Percentiles rank a stretch among this genome's conserved stretches.
These are phyloP conservation scores for Viola odorata DNA, from an alignment of 345 rosid species.

Conservation along the genomic window DNA sequence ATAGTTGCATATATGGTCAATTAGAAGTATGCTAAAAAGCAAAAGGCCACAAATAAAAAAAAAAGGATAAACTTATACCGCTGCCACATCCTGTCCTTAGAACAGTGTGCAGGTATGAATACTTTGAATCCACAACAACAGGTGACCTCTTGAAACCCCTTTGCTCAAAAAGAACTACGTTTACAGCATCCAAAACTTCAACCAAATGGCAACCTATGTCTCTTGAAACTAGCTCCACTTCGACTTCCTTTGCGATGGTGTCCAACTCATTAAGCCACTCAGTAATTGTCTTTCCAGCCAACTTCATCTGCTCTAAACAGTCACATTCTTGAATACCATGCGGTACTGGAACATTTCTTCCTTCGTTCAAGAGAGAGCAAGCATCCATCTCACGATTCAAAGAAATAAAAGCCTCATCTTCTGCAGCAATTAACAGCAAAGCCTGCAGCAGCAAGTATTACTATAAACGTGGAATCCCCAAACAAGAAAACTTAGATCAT, in stretches of 20 bases:
- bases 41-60: slow-evolving; percentile 1
- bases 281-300: slow-evolving; percentile 55
- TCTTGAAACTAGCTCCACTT: slow-evolving; percentile 72
- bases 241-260: slow-evolving; percentile 63
- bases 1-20: not conserved
- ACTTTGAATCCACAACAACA: slow-evolving; percentile 56
- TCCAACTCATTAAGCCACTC: slow-evolving; percentile 70
- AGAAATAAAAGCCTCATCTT: slow-evolving; percentile 76
- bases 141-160: slow-evolving; percentile 77
- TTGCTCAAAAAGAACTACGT: slow-evolving; percentile 65
- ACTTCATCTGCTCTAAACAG: slow-evolving; percentile 47
- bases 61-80: slow-evolving; percentile 43
- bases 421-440: slow-evolving; percentile 76
- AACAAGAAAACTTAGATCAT: not conserved
- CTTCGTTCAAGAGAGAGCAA: slow-evolving; percentile 41
- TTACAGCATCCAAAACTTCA: slow-evolving; percentile 79
- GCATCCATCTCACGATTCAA: slow-evolving; percentile 55
- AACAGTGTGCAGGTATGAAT: slow-evolving; percentile 70
- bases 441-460: slow-evolving; percentile 41
- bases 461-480: slow-evolving; percentile 7
- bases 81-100: slow-evolving; percentile 70
- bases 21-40: slow-evolving; percentile 4
- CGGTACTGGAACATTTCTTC: slow-evolving; percentile 31
- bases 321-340: slow-evolving; percentile 38
- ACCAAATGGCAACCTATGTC: slow-evolving; percentile 75